phyloP scores from a whole-genome alignment of 140 eudicot species.

The Anethum foeniculum region DNA sequence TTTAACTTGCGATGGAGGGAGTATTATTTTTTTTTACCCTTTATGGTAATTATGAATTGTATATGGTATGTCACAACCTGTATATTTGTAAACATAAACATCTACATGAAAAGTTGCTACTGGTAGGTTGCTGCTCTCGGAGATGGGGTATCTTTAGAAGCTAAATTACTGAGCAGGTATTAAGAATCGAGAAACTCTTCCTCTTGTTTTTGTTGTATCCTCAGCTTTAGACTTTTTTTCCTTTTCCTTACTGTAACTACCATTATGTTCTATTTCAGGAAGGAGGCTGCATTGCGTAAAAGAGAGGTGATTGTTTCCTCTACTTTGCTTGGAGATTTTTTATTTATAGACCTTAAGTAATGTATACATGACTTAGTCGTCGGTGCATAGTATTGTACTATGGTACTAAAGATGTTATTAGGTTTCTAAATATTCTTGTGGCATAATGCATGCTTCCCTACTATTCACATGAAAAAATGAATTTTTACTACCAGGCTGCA shows the following conservation, averaged over 20 bases:
- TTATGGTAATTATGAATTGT: background rate
- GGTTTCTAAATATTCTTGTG: background rate
- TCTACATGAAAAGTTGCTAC: background rate
- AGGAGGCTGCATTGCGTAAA: constrained; percentile 91
- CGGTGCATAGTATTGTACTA: background rate
- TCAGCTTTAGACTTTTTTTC: background rate
- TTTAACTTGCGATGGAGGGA: background rate
- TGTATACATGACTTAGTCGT: constrained; percentile 12
- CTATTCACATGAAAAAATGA: constrained; percentile 19
- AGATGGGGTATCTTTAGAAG: constrained; percentile 91
- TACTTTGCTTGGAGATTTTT: constrained; percentile 11
- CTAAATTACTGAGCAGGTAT: constrained; percentile 89
- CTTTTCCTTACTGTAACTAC: constrained; percentile 8
- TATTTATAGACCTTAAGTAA: background rate
- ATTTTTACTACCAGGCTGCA: constrained; percentile 55
- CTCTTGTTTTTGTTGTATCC: background rate
- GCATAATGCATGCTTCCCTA: background rate
- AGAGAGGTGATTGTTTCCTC: constrained; percentile 60
- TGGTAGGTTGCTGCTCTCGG: constrained; percentile 87
- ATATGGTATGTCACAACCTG: background rate
- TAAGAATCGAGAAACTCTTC: constrained; percentile 3
- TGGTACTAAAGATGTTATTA: background rate
- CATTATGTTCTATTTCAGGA: constrained; percentile 41
- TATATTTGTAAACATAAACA: constrained; percentile 1
- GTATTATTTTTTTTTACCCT: background rate